Evolutionary conservation across 2,329 filamentous ascomycete genomes (phyloP).

Genomic region (Verticillium dahliae): DNA sequence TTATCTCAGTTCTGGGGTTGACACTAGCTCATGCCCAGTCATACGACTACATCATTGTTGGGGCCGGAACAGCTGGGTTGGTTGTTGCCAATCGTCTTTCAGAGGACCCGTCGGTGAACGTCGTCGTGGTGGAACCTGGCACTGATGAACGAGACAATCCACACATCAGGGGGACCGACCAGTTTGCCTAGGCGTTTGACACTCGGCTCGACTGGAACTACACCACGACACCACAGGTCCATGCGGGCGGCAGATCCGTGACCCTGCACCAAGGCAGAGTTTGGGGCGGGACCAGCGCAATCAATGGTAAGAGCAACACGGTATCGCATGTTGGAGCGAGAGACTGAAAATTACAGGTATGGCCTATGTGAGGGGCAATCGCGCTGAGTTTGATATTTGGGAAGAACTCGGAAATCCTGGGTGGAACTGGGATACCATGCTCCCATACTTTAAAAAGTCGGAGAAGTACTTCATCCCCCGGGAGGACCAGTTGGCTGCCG

Average conservation of each 20-base stretch:
- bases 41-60: conserved; percentile 31
- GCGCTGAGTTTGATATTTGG: conserved; percentile 35
- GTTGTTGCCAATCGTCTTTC: conserved; percentile 29
- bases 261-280: conserved; percentile 26
- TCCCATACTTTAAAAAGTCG: conserved; percentile 39
- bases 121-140: conserved; percentile 30
- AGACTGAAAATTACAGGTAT: conserved; percentile 16
- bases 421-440: conserved; percentile 37
- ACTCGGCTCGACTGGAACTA: conserved; percentile 28
- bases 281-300: conserved; percentile 31
- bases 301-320: conserved; percentile 25
- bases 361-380: conserved; percentile 37
- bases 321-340: background rate
- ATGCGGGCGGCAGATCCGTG: conserved; percentile 23
- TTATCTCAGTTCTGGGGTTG: background rate
- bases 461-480: conserved; percentile 27
- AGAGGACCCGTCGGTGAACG: conserved; percentile 21
- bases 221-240: conserved; percentile 20
- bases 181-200: conserved; percentile 17
- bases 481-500: conserved; percentile 22
- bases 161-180: conserved; percentile 21
- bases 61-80: conserved; percentile 28
- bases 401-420: conserved; percentile 33
- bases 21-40: background rate
- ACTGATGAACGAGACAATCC: conserved; percentile 24